phyloP scores from a whole-genome alignment of 2,329 filamentous ascomycete genomes.

The Dichotomopilus funicola region DNA sequence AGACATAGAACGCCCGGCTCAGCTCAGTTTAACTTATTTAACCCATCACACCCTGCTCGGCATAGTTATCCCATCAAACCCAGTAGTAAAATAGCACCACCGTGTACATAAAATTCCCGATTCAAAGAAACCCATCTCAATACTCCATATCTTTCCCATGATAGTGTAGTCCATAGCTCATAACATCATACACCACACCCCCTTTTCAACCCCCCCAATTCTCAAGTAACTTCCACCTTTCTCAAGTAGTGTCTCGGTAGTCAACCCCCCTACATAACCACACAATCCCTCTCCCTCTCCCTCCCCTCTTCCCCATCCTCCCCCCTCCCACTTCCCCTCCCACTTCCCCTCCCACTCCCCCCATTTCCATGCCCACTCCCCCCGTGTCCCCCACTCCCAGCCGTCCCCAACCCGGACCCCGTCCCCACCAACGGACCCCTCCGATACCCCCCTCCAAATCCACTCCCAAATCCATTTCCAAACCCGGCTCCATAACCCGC shows the following conservation, averaged over 20 bases:
- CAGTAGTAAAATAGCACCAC: too few species aligned
- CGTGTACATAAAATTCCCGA: too few species aligned
- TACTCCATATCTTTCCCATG: too few species aligned
- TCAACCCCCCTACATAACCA: conserved; percentile 39
- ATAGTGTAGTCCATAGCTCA: not conserved
- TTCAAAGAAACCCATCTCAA: too few species aligned
- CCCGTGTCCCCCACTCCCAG: conserved; percentile 13
- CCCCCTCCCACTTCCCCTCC: not conserved
- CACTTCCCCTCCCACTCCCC: conserved; percentile 8
- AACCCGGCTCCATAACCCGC: too few species aligned
- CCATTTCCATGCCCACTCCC: not conserved
- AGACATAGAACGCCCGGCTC: too few species aligned
- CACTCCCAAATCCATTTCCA: too few species aligned
- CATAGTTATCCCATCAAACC: too few species aligned
- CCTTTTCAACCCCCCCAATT: not conserved
- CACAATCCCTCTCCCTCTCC: conserved; percentile 35
- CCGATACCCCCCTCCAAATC: too few species aligned
- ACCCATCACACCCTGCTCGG: too few species aligned
- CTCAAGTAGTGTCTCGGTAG: not conserved
- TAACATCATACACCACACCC: not conserved
- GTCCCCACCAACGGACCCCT: conserved; percentile 17
- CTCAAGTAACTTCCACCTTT: not conserved
- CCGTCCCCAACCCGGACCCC: not conserved
- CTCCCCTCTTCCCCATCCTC: conserved; percentile 4
- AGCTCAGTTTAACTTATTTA: too few species aligned